Evolutionary conservation across 352 stramenopile genomes (phyloP), one percentile per base, ranked within the genome.

Genomic region (Vaucheria bursata): DNA sequence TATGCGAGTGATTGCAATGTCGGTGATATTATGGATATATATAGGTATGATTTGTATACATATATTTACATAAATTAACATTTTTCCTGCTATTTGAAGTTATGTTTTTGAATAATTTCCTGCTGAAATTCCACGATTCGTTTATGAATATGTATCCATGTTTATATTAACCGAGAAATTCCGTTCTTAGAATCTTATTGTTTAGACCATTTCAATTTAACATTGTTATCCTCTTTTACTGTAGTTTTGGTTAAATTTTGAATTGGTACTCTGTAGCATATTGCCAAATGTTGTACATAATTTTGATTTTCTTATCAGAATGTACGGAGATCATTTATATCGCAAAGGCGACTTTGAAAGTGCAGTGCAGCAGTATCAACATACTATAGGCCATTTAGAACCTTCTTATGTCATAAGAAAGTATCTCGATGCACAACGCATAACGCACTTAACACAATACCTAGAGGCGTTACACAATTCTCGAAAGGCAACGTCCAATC

Each of bases 261-360:
- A n/a, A n/a, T n/a, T n/a, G n/a, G n/a, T n/a, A n/a, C n/a, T n/a
- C n/a, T n/a, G n/a, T n/a, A n/a, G n/a, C n/a, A n/a, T n/a, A n/a
- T n/a, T n/a, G n/a, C n/a, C n/a, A n/a, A n/a, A n/a, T n/a, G n/a
- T n/a, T n/a, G n/a, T n/a, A n/a, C n/a, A n/a, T n/a, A n/a, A n/a
- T n/a, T n/a, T n/a, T n/a, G 12, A 25, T 59, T 59, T 59, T 25
- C 45, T 25, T 59, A 33, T 92, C 77, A 89, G 90, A 70, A 94
- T 93, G 89, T 97, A 99, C 84, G 96, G 94, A 53, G 95, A 99
- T 81, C 94, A 98, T 81, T 85, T 99, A 45, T 98, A 98, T 85
- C 87, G 96, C 74, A 97, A 98, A 80, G 93, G 93, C 40, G 94
- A 98, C 75, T 98, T 92, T 73, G 90, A 94, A 69, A 92, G 91